Evolutionary conservation across 2,329 filamentous ascomycete genomes (phyloP).

Genomic region (Colletotrichum plurivorum): DNA sequence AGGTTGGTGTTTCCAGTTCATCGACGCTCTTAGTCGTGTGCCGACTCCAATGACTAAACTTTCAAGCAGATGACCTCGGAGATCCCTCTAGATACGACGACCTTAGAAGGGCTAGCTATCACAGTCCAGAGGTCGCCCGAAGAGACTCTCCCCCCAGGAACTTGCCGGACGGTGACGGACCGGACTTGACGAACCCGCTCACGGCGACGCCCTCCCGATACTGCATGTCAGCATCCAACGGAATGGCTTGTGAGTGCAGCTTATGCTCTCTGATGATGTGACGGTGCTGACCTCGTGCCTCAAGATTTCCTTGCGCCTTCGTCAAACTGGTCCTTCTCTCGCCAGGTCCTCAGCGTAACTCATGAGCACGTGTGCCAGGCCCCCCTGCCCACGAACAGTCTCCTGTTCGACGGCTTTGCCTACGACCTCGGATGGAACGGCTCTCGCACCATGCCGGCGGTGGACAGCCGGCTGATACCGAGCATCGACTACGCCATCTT

Average conservation of each 20-base stretch:
- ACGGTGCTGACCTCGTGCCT: constrained; percentile 39
- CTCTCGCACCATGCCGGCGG: constrained; percentile 3
- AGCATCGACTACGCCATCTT: constrained; percentile 66
- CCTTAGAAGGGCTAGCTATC: not conserved
- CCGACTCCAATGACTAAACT: not conserved
- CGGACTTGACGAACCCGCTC: constrained; percentile 31
- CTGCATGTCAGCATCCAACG: constrained; percentile 27
- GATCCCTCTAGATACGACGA: constrained; percentile 2
- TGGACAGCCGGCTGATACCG: constrained; percentile 34
- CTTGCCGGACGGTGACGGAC: not conserved
- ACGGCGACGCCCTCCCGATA: constrained; percentile 24
- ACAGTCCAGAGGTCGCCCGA: not conserved
- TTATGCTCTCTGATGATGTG: not conserved
- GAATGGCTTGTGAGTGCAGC: constrained; percentile 21
- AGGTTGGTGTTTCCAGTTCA: not conserved
- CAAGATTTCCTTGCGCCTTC: constrained; percentile 67
- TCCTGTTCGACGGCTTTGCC: constrained; percentile 65
- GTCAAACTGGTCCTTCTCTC: constrained; percentile 69
- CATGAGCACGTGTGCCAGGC: constrained; percentile 62
- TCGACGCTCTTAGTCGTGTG: too few relatives aligned
- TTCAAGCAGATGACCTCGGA: not conserved
- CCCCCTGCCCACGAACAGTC: constrained; percentile 57
- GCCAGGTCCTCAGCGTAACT: constrained; percentile 63
- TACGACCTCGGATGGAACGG: constrained; percentile 55
- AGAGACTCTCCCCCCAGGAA: constrained; percentile 3